Base-by-base conservation (phyloP, 352 stramenopile species). In the Phytophthora cactorum region DNA sequence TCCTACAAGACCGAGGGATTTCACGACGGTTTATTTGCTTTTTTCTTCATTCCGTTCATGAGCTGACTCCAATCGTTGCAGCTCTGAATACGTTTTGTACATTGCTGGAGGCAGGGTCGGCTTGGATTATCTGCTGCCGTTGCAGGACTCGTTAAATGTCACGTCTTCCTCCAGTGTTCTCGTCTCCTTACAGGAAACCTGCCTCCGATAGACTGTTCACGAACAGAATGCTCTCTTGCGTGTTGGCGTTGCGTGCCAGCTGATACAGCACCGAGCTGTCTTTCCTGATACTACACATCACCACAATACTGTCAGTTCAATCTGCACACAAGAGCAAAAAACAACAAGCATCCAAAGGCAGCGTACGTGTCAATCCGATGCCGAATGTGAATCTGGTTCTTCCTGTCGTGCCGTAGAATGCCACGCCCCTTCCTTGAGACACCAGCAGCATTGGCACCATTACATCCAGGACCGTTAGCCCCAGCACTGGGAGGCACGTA, bases 191-290 rank as follows among this genome's bases (percentile, higher is more conserved):
- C 39, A 96, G 73, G 49, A 96, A 96, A 25, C 89, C 89, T 32
- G 89, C 89, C 65, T 96, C 89, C 31, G 89, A 94, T 67, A 96
- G 64, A 71, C 86, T 95, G 62, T 96, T 96, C 44, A 96, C 89
- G 70, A 95, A 95, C 72, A 94, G 66, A 68, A 95, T 92, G 49
- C 87, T 94, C 67, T 96, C 89, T 60, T 96, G 86, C 22, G 84
- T 93, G 62, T 96, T 96, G 51, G 89, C 89, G 38, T 95, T 93
- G 46, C 87, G 88, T 22, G 89, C 87, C 27, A 94, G 67, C 58
- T 92, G 88, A 72, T 93, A 94, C 31, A 96, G 59, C 68, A 95
- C 89, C 3, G 82, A 82, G 66, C 82, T 92, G 56, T 94, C 81
- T 73, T 96, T 95, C 28, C 87, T 82, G 44, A 96, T 89, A 25